Evolutionary conservation across 148 eudicot genomes (phyloP).

Genomic region (Persicaria tinctoria): DNA sequence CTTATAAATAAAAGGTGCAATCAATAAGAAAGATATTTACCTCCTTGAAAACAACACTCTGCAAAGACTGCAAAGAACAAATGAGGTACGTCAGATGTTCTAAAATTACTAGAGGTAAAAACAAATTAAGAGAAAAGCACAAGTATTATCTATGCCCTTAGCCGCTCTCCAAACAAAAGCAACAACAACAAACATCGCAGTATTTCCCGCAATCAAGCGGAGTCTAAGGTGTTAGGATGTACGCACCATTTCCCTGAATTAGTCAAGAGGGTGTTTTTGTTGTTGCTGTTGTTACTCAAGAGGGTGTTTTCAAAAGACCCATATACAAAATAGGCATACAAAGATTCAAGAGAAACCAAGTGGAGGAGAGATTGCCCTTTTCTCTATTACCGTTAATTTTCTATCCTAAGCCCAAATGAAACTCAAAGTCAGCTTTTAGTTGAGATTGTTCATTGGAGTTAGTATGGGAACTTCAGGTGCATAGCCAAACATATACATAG

Average conservation of each 20-base stretch:
- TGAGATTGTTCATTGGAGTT: neutral
- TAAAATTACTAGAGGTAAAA: neutral
- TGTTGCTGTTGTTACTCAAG: no score
- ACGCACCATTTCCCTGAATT: no score
- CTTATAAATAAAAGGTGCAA: constrained; percentile 13
- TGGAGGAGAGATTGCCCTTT: neutral
- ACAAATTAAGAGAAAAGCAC: neutral
- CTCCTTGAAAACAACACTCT: constrained; percentile 98
- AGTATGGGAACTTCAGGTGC: neutral
- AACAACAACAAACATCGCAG: neutral
- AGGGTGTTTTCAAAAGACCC: no score
- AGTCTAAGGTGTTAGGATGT: no score
- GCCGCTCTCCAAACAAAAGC: neutral
- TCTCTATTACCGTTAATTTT: neutral
- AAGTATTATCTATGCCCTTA: neutral
- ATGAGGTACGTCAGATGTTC: constrained; percentile 21
- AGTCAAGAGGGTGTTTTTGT: no score
- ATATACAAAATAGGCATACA: no score
- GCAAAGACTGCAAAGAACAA: constrained; percentile 75
- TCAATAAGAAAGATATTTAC: constrained; percentile 25
- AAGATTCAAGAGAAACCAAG: no score
- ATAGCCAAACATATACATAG: neutral
- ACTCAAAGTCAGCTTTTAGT: neutral
- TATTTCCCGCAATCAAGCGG: no score
- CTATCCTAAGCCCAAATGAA: neutral